These are phyloP conservation scores for Kodamaea laetipori DNA, from an alignment of 805 yeast genomes.

Conservation along the genomic window DNA sequence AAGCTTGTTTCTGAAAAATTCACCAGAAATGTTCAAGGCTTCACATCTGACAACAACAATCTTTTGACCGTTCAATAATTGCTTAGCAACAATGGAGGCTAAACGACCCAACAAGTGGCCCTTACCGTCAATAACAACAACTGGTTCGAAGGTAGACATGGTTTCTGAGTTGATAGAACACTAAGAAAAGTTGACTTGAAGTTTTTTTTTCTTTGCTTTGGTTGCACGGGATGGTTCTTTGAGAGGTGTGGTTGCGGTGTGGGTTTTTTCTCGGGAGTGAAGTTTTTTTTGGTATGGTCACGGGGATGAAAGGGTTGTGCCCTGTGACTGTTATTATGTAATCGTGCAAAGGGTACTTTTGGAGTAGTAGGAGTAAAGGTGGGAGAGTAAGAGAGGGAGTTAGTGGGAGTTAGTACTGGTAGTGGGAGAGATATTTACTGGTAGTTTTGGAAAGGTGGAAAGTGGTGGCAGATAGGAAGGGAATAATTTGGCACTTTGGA, in stretches of 20 bases:
- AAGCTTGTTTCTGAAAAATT: slow-evolving; percentile 99
- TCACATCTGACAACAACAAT: slow-evolving; percentile 97
- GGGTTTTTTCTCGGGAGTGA: background rate
- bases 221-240: background rate
- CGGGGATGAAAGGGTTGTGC: too few relatives aligned
- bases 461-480: too few relatives aligned
- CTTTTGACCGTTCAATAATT: slow-evolving; percentile 96
- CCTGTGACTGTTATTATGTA: too few relatives aligned
- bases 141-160: slow-evolving; percentile 92
- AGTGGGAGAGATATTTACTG: too few relatives aligned
- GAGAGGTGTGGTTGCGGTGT: background rate
- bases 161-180: slow-evolving; percentile 14
- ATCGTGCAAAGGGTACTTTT: too few relatives aligned
- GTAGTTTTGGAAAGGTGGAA: too few relatives aligned
- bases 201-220: slow-evolving; percentile 6
- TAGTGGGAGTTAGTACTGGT: too few relatives aligned
- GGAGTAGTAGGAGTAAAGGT: too few relatives aligned
- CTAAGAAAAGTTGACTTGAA: slow-evolving; percentile 2
- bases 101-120: slow-evolving; percentile 99
- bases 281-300: background rate
- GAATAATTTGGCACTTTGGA: too few relatives aligned
- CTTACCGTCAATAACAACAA: slow-evolving; percentile 98
- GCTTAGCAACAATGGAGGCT: slow-evolving; percentile 98
- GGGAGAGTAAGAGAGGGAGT: too few relatives aligned
- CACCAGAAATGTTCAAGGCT: slow-evolving; percentile 98